These are phyloP conservation scores for Xylariales sp. DNA, from an alignment of 2,329 filamentous ascomycete species.

Conservation along the genomic window DNA sequence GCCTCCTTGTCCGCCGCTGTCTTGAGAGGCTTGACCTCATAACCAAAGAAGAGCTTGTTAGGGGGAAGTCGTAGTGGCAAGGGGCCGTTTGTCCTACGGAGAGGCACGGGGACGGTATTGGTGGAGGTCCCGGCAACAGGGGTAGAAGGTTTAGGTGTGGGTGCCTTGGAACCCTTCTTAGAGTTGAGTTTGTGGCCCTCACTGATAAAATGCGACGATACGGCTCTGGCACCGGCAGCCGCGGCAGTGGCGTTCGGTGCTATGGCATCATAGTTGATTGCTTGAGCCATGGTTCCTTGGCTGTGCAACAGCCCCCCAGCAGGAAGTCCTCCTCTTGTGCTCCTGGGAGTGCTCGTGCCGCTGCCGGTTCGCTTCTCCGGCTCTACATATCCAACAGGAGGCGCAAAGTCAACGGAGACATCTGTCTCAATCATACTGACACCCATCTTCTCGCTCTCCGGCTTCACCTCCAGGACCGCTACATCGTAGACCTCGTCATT, in stretches of 20 bases:
- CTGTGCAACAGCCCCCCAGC: slow-evolving; percentile 72
- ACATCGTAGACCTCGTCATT: slow-evolving; percentile 94
- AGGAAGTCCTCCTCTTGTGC: slow-evolving; percentile 58
- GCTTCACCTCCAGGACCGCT: slow-evolving; percentile 90
- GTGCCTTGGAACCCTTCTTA: slow-evolving; percentile 75
- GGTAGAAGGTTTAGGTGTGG: slow-evolving; percentile 68
- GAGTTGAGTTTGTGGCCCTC: slow-evolving; percentile 77
- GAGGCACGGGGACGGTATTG: slow-evolving; percentile 28
- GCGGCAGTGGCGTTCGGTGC: slow-evolving; percentile 70
- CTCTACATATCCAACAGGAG: slow-evolving; percentile 91
- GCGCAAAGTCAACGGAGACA: slow-evolving; percentile 91
- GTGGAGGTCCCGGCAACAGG: slow-evolving; percentile 59
- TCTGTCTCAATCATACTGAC: slow-evolving; percentile 97
- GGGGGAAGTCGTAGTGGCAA: slow-evolving; percentile 79
- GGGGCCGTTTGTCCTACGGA: slow-evolving; percentile 65
- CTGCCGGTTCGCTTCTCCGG: slow-evolving; percentile 61
- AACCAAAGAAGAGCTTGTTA: slow-evolving; percentile 95
- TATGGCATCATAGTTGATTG: slow-evolving; percentile 95
- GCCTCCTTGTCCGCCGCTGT: slow-evolving; percentile 68
- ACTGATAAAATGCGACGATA: slow-evolving; percentile 70
- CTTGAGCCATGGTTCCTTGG: slow-evolving; percentile 91
- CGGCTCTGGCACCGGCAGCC: slow-evolving; percentile 40
- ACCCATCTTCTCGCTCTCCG: slow-evolving; percentile 73
- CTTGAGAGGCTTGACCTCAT: slow-evolving; percentile 85
- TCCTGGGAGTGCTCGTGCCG: slow-evolving; percentile 83